Conservation (phyloP, 495 filamentous ascomycete genomes). For the Entonaema liquescens region DNA sequence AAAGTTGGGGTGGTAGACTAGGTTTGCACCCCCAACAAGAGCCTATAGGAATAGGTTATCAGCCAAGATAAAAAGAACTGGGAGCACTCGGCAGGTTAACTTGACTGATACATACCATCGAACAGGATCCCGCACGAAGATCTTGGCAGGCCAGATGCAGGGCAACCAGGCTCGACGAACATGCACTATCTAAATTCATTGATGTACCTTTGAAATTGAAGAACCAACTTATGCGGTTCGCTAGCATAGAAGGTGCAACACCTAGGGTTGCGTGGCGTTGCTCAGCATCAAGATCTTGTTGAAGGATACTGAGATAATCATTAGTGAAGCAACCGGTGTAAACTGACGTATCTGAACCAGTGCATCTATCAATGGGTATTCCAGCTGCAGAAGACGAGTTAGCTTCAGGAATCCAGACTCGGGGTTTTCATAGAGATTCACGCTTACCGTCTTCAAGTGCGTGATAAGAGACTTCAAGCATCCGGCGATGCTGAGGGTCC, state of each 20-base stretch:
- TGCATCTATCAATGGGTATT: too few relatives aligned
- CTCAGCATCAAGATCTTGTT: neutral
- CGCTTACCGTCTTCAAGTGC: neutral
- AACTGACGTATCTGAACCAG: too few relatives aligned
- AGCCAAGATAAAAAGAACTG: neutral
- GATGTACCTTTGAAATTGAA: neutral
- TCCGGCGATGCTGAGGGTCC: neutral
- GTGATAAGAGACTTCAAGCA: neutral
- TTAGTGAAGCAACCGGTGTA: too few relatives aligned
- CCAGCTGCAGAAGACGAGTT: too few relatives aligned
- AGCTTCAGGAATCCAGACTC: too few relatives aligned
- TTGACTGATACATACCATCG: too few relatives aligned
- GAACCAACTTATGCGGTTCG: neutral
- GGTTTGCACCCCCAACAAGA: too few relatives aligned
- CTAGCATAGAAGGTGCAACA: neutral
- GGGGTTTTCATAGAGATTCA: neutral
- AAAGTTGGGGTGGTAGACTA: too few relatives aligned
- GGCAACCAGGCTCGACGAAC: neutral
- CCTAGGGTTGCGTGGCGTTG: neutral
- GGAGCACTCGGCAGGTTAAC: too few relatives aligned
- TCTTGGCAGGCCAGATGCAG: neutral
- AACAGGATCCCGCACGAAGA: too few relatives aligned
- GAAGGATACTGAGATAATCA: neutral
- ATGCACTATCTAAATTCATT: neutral
- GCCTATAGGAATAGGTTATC: too few relatives aligned